Conservation (phyloP, 1,139 yeast species). For the Candida dubliniensis region DNA sequence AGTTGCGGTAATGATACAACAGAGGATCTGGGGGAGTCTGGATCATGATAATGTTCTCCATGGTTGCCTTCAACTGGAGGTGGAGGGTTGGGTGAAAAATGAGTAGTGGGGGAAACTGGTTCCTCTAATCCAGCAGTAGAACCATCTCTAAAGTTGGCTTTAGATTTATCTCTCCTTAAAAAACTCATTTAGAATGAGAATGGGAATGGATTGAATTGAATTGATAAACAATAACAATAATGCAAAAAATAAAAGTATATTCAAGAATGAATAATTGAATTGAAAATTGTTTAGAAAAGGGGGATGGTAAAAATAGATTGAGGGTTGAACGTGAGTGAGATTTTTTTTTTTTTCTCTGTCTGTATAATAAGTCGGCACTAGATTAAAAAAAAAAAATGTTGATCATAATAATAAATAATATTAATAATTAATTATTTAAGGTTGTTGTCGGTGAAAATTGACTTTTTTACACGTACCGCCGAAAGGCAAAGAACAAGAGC, state of each 20-base stretch:
- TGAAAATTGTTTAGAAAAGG: no score
- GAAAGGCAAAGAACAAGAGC: no score
- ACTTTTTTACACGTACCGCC: no score
- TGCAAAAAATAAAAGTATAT: background rate
- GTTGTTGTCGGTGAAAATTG: no score
- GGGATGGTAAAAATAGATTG: no score
- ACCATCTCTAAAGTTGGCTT: conserved; percentile 17
- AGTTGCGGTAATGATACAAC: conserved; percentile 20
- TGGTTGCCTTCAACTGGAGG: conserved; percentile 1
- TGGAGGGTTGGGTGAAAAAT: conserved; percentile 4
- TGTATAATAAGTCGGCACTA: no score
- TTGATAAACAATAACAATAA: background rate
- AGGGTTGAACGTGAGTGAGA: no score
- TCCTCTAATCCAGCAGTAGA: conserved; percentile 12
- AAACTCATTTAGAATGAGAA: conserved; percentile 26
- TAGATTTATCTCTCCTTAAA: conserved; percentile 31
- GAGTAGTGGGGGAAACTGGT: conserved; percentile 15
- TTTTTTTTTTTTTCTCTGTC: no score
- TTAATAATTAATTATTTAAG: no score
- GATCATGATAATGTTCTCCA: conserved; percentile 13
- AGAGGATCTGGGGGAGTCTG: conserved; percentile 26
- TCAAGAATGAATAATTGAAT: background rate
- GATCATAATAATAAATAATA: no score
- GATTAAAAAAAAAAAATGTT: no score
- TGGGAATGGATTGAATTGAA: background rate